Conservation (phyloP, 2,329 filamentous ascomycete species). For the Cyphellophora attinorum region DNA sequence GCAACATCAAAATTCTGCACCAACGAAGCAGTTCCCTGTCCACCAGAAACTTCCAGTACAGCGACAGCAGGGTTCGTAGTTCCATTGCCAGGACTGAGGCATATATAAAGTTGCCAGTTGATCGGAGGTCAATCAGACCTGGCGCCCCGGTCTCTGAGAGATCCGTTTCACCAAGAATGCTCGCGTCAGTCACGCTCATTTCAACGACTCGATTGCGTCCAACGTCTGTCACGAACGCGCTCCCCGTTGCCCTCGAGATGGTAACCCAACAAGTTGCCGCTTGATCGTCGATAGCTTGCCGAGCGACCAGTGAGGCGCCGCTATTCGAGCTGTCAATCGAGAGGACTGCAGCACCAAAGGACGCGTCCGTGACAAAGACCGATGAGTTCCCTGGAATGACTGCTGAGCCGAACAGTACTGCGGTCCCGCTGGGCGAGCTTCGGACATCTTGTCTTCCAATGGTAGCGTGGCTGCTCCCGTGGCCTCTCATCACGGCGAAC, state of each 20-base stretch:
- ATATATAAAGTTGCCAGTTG: constrained; percentile 48
- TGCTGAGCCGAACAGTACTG: constrained; percentile 47
- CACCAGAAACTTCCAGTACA: constrained; percentile 30
- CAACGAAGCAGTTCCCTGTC: constrained; percentile 19
- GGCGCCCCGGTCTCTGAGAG: constrained; percentile 37
- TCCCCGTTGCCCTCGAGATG: constrained; percentile 37
- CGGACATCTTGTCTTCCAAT: constrained; percentile 24
- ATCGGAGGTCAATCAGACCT: constrained; percentile 47
- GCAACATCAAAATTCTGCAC: constrained; percentile 29
- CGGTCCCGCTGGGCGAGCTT: constrained; percentile 45
- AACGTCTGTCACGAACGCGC: constrained; percentile 51
- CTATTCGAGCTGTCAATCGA: constrained; percentile 26
- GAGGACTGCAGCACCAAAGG: constrained; percentile 47
- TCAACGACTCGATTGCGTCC: constrained; percentile 45
- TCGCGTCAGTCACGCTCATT: constrained; percentile 42
- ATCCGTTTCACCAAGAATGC: constrained; percentile 35
- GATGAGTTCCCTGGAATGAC: constrained; percentile 34
- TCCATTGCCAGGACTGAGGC: constrained; percentile 47
- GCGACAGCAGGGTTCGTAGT: constrained; percentile 24
- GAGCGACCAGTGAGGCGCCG: constrained; percentile 25
- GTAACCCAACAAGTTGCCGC: constrained; percentile 50
- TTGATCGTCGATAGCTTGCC: constrained; percentile 37
- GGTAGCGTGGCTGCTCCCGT: constrained; percentile 7
- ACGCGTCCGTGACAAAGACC: constrained; percentile 49
- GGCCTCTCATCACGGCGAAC: constrained; percentile 32